Percentiles rank a stretch among this genome's conserved stretches.
Conservation (phyloP, 2,329 filamentous ascomycete species). For the Nectriaceae sp. region DNA sequence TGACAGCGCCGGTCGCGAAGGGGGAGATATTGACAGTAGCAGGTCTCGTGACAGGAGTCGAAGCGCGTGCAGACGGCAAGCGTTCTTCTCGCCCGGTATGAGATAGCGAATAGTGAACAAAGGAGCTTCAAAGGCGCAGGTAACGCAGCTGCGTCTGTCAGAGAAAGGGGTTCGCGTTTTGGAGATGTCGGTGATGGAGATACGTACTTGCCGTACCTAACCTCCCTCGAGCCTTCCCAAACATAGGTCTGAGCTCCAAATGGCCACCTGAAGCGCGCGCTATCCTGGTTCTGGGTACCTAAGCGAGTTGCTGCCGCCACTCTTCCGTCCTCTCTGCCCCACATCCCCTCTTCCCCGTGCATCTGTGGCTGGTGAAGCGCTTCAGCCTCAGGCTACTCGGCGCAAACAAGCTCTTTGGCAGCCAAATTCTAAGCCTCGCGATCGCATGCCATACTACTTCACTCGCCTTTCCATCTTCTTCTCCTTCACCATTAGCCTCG, state of each 20-base stretch:
- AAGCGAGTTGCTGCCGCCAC: slow-evolving; percentile 18
- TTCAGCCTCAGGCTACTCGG: slow-evolving; percentile 16
- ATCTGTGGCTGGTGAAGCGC: slow-evolving; percentile 14
- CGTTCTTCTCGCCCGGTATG: too few species aligned
- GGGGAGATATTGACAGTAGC: slow-evolving; percentile 1
- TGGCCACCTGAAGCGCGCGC: slow-evolving; percentile 19
- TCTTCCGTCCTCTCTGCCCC: slow-evolving; percentile 15
- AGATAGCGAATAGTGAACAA: too few species aligned
- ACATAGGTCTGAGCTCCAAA: not conserved
- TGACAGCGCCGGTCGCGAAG: slow-evolving; percentile 20
- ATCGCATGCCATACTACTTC: slow-evolving; percentile 6
- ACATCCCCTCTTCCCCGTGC: slow-evolving; percentile 7
- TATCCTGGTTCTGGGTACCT: slow-evolving; percentile 19
- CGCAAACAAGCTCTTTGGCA: not conserved
- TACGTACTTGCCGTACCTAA: slow-evolving; percentile 26
- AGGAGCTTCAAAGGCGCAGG: too few species aligned
- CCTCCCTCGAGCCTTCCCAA: not conserved
- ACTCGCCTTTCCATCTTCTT: not conserved
- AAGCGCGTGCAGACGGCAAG: too few species aligned
- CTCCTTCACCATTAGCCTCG: not conserved
- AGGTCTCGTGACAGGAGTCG: not conserved
- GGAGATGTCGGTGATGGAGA: slow-evolving; percentile 24
- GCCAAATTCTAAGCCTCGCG: slow-evolving; percentile 13
- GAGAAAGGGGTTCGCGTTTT: slow-evolving; percentile 28
- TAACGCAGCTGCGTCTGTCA: slow-evolving; percentile 14